Evolutionary conservation across 2,329 filamentous ascomycete genomes (phyloP), one percentile per base, ranked within the genome.

Genomic region (Sporothrix schenckii): DNA sequence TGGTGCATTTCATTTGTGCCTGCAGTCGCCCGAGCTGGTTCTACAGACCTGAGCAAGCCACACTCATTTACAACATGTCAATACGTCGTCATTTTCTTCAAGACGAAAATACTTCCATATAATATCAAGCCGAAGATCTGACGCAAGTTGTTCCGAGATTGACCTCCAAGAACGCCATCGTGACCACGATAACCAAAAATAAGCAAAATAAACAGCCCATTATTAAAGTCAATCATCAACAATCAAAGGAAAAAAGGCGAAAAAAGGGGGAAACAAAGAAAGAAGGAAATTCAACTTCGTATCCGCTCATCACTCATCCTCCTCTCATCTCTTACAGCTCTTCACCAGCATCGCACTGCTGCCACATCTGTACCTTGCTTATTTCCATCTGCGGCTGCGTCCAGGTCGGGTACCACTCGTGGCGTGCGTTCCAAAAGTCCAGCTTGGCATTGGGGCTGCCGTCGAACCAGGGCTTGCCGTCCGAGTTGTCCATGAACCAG

Each of bases 401-500:
- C 92, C 92, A 94, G 0, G 91, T 93, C 4, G 89, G 87, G 58
- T 85, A 80, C 91, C 92, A 94, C 39, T 81, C 74, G 69, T 88
- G 81, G 61, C 85, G 84, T 0, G 88, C 85, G 21, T 89, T 81
- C 91, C 91, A 95, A 78, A 96, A 96, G 77, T 94, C 91, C 75
- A 86, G 87, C 79, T 85, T 87, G 9, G 92, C 91, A 13, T 86
- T 89, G 1, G 83, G 79, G 67, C 87, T 89, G 19, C 78, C 81
- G 77, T 95, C 90, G 44, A 92, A 83, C 92, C 92, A 96, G 1
- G 92, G 92, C 83, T 96, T 96, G 44, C 84, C 86, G 54, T 84
- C 84, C 74, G 85, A 82, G 24, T 89, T 88, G 77, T 96, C 92
- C 76, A 90, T 82, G 77, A 95, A 96, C 92, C 92, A 96, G 50